Conservation (phyloP, 495 filamentous ascomycete species). For the Aspergillus ostianus region DNA sequence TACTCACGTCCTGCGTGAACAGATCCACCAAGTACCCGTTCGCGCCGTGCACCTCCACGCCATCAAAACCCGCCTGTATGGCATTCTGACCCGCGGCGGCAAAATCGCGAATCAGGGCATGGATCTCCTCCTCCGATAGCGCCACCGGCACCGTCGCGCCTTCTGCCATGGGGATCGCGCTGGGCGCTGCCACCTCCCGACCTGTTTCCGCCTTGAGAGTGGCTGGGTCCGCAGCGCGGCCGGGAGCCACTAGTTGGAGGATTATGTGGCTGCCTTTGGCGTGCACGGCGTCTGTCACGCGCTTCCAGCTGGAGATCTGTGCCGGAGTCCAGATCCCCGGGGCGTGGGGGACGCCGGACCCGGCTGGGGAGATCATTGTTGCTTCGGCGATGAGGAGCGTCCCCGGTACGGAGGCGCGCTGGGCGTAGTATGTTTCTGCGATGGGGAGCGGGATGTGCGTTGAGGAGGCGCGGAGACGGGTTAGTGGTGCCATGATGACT, state of each 20-base stretch:
- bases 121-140: constrained; percentile 54
- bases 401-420: constrained; percentile 47
- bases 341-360: constrained; percentile 39
- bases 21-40: constrained; percentile 78
- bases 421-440: constrained; percentile 48
- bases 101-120: constrained; percentile 53
- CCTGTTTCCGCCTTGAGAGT: constrained; percentile 34
- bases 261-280: constrained; percentile 48
- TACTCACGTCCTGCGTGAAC: constrained; percentile 61
- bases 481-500: constrained; percentile 50
- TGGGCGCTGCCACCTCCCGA: constrained; percentile 23
- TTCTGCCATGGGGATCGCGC: constrained; percentile 36
- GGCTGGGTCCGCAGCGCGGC: constrained; percentile 49
- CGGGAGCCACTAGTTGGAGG: constrained; percentile 56
- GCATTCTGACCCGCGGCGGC: constrained; percentile 59
- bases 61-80: constrained; percentile 27
- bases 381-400: constrained; percentile 59
- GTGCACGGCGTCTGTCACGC: constrained; percentile 49
- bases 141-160: constrained; percentile 49
- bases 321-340: constrained; percentile 45
- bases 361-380: constrained; percentile 55
- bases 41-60: constrained; percentile 69
- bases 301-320: constrained; percentile 48
- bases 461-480: constrained; percentile 40
- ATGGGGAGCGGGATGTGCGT: constrained; percentile 32